These are phyloP conservation scores for Aspergillus baeticus DNA, from an alignment of 495 filamentous ascomycete species.

Conservation along the genomic window DNA sequence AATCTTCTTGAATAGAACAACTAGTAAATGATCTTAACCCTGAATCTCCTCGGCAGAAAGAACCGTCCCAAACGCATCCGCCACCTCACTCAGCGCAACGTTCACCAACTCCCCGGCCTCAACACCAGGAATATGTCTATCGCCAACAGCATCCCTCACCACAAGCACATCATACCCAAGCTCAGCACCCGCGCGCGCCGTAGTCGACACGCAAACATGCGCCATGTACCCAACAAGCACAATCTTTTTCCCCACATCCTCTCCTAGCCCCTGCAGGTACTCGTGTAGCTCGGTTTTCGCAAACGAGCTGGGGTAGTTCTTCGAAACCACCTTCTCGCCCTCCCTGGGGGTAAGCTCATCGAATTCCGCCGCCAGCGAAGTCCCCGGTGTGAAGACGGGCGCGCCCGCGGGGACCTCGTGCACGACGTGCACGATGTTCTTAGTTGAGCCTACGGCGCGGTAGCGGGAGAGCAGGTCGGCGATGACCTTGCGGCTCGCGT, in stretches of 20 bases:
- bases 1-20: too few relatives aligned
- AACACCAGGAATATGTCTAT: slow-evolving; percentile 56
- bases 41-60: slow-evolving; percentile 35
- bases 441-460: slow-evolving; percentile 35
- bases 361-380: slow-evolving; percentile 52
- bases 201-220: slow-evolving; percentile 63
- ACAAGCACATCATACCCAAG: slow-evolving; percentile 59
- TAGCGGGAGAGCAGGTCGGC: slow-evolving; percentile 49
- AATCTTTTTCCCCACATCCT: slow-evolving; percentile 44
- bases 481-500: slow-evolving; percentile 45
- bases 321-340: slow-evolving; percentile 48
- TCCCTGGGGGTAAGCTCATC: slow-evolving; percentile 44
- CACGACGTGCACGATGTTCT: slow-evolving; percentile 48
- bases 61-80: slow-evolving; percentile 47
- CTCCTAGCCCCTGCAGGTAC: slow-evolving; percentile 31
- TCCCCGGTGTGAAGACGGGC: slow-evolving; percentile 59
- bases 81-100: slow-evolving; percentile 44
- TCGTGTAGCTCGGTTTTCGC: slow-evolving; percentile 45
- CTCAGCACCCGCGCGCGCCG: slow-evolving; percentile 52
- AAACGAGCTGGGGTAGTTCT: slow-evolving; percentile 47
- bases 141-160: slow-evolving; percentile 55
- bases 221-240: slow-evolving; percentile 57
- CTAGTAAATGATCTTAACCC: too few relatives aligned
- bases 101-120: slow-evolving; percentile 36
- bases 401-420: slow-evolving; percentile 55